Evolutionary conservation across 73 alveolate species (phyloP), one percentile per base, ranked within the genome.

Genomic region (Paramecium octaurelia): DNA sequence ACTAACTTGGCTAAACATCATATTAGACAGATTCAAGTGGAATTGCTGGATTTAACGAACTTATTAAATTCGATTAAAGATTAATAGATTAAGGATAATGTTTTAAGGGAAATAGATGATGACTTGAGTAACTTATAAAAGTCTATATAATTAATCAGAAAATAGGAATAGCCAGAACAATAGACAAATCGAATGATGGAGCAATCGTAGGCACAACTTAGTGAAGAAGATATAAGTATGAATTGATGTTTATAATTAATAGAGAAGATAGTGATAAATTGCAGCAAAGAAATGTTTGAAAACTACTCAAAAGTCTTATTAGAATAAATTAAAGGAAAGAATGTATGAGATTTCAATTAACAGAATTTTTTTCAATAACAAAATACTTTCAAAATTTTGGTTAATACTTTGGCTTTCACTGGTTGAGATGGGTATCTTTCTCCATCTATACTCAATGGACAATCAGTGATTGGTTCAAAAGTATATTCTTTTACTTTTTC

Each of bases 381-480:
- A 73, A 64, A 21, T 27, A 64, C 84, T 64, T 64, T 64, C 29
- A 64, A 64, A 64, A 64, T 34, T 64, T 6, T 24, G 31, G 27
- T 10, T 7, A 64, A 64, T 27, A 64, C 48, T 11, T 27, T 64
- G 9, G 77, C 42, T 59, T n/a, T 59, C 8, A 64, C 84, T 23
- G 48, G 48, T 64, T 64, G 21, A 12, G 48, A 21, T 27, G 44
- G 84, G 9, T 64, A 64, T 54, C 31, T 69, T 71, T 89, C 94
- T 6, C 94, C 94, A 27, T 89, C 94, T 11, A 89, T 89, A 6
- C 64, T 58, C 7, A 70, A 89, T 23, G 88, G 77, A 23, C 94
- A 59, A 24, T 83, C 35, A 71, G 48, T 34, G 3, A 71, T 16
- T 1, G 92, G 94, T 21, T 71, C 92, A 10, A 89, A 40, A 24